These are phyloP conservation scores for Trichoderma sp. DNA, from an alignment of 2,329 filamentous ascomycete genomes.

Conservation along the genomic window DNA sequence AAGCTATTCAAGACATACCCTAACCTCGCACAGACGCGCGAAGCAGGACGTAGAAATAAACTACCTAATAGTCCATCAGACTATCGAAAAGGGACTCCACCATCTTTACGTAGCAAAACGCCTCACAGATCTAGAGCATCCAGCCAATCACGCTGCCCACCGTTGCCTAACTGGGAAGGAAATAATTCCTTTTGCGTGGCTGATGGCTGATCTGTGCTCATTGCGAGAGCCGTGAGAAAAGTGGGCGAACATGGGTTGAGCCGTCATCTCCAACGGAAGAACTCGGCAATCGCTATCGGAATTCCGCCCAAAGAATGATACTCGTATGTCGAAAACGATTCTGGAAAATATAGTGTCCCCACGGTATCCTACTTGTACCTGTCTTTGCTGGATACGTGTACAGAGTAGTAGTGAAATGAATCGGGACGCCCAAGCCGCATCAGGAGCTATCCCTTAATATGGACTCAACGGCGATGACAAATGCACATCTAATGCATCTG, in stretches of 20 bases:
- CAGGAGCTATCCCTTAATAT: background rate
- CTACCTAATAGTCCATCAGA: background rate
- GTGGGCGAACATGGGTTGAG: background rate
- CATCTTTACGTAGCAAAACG: background rate
- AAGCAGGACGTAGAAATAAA: background rate
- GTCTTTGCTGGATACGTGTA: background rate
- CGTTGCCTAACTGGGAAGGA: background rate
- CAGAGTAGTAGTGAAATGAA: background rate
- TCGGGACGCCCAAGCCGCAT: background rate
- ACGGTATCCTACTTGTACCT: background rate
- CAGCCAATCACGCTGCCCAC: background rate
- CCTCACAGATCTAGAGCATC: background rate
- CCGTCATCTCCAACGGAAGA: background rate
- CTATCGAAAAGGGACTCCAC: background rate
- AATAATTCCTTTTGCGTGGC: background rate
- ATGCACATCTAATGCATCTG: background rate
- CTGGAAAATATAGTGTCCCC: background rate
- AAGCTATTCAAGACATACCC: background rate
- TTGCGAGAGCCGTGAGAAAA: background rate
- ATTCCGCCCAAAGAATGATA: background rate
- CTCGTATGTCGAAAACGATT: background rate
- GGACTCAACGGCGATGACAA: background rate
- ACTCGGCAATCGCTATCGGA: background rate
- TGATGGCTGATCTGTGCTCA: constrained; percentile 2
- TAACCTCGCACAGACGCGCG: background rate